Percentiles rank a stretch among this genome's conserved stretches.
phyloP scores from a whole-genome alignment of 2,329 filamentous ascomycete genomes.

The Emmonsiellopsis sp. region DNA sequence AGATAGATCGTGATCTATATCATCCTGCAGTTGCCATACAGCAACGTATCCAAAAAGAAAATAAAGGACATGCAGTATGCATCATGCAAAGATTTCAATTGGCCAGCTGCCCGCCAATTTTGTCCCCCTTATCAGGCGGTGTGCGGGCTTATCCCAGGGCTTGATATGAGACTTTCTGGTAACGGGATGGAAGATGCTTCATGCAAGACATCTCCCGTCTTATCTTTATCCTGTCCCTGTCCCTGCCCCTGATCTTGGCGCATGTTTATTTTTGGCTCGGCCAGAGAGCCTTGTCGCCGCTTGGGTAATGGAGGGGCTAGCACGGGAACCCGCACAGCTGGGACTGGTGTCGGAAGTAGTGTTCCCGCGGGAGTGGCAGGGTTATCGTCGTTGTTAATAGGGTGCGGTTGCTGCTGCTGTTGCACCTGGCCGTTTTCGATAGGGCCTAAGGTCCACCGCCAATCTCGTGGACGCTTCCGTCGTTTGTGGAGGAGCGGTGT shows the following conservation, averaged over 20 bases:
- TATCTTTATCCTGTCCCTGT: neutral
- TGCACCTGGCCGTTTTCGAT: slow-evolving; percentile 18
- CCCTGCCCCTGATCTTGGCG: neutral
- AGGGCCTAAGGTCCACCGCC: slow-evolving; percentile 49
- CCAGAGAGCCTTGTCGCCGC: neutral
- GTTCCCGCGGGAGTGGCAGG: neutral
- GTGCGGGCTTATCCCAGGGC: neutral
- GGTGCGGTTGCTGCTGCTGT: neutral
- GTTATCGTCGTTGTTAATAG: neutral
- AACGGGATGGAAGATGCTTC: neutral
- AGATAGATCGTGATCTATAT: too few species aligned
- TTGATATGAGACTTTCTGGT: slow-evolving; percentile 2
- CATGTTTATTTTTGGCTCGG: neutral
- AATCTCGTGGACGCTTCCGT: slow-evolving; percentile 44
- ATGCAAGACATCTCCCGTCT: neutral
- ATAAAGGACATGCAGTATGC: neutral
- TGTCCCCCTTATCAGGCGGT: neutral
- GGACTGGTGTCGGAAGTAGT: neutral
- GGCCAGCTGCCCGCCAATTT: neutral
- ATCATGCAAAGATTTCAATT: neutral
- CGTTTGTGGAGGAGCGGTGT: slow-evolving; percentile 46
- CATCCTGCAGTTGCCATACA: too few species aligned
- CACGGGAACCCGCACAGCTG: neutral
- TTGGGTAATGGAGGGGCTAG: neutral
- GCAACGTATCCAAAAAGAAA: too few species aligned